Base-by-base conservation (phyloP, 306 rosid species). In the Prunus armeniaca region DNA sequence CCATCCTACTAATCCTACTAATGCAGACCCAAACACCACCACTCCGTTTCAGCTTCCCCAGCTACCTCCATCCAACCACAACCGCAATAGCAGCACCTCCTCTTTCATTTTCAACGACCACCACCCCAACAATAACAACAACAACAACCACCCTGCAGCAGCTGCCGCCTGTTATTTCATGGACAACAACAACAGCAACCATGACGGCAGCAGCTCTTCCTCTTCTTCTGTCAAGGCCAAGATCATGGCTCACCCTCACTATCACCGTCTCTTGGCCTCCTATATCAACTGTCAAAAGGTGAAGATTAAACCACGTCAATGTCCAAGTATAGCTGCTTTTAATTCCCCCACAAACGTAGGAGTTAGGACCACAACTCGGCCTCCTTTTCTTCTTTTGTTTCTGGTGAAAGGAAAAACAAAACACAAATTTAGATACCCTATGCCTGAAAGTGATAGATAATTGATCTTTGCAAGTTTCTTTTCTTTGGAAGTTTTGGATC, bases 221-320 rank as follows among this genome's bases (percentile, higher is more conserved):
- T 81, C 90, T 66, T 77, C 90, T 38, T 62, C 87, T 50, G 77
- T 88, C 30, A 95, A 90, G 85, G 90, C 92, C 9, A 95, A 92
- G 93, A 92, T 95, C 87, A 90, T 92, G 96, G 92, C 92, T 46
- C 99, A 95, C 88, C 97, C 99, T 81, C 97, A 90, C 90, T 95
- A 95, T 84, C 99, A 86, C 50, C 97, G 97, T 28, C 97, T 95
- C 77, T 74, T 95, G 69, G 85, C 89, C 58, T 95, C 99, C 28
- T 95, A 90, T 79, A 82, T 89, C 91, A 95, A 84, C 66, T 95
- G 99, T 75, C 99, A 93, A 65, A 95, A 95, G 97, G 98, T 93
- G 32, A 81, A 78, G 20, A 54, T 62, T 27, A 34, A 77, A 55
- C 62, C 67, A 62, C 43, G 43, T 38, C 43, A 38, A 38, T 38